Base-by-base conservation (phyloP, 495 filamentous ascomycete species). In the Cladorrhinum samala region DNA sequence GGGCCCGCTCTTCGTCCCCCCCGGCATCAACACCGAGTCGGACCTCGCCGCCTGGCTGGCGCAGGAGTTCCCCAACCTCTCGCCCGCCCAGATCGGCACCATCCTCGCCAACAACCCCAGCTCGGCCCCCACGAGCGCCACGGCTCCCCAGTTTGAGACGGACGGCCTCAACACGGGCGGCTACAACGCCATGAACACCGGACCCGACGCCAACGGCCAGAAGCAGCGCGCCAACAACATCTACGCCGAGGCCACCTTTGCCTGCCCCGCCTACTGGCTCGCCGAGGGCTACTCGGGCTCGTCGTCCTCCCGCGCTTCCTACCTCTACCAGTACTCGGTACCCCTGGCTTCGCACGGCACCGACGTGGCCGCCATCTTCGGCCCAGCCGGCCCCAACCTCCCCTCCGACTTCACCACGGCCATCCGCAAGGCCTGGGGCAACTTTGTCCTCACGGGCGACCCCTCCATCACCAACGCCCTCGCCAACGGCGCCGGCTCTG, bases 191-290 rank as follows among this genome's bases (percentile, higher is more conserved):
- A 52, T 67, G 44, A 57, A 57, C 33, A 42, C 63, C 6, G 61
- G 62, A 1, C 52, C 46, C 9, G 50, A 20, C 36, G 58, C 62
- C 53, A 66, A 63, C 44, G 67, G 64, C 56, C 64, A 67, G 55
- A 60, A 64, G 46, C 67, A 69, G 55, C 62, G 64, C 39, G 67
- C 45, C 53, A 64, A 77, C 69, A 81, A 83, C 61, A 69, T 86
- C 49, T 80, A 77, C 48, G 78, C 77, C 50, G 84, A 87, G 62
- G 77, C 75, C 11, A 79, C 73, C 6, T 85, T 86, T 49, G 68
- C 72, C 56, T 87, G 83, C 55, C 80, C 83, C 0, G 71, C 79
- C 0, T 79, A 83, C 61, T 87, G 81, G 82, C 69, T 86, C 33
- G 81, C 79, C 8, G 73, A 78, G 24, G 82, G 80, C 14, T 85